Base-by-base conservation (phyloP, 495 filamentous ascomycete genomes). In the Penicillium crystallinum region DNA sequence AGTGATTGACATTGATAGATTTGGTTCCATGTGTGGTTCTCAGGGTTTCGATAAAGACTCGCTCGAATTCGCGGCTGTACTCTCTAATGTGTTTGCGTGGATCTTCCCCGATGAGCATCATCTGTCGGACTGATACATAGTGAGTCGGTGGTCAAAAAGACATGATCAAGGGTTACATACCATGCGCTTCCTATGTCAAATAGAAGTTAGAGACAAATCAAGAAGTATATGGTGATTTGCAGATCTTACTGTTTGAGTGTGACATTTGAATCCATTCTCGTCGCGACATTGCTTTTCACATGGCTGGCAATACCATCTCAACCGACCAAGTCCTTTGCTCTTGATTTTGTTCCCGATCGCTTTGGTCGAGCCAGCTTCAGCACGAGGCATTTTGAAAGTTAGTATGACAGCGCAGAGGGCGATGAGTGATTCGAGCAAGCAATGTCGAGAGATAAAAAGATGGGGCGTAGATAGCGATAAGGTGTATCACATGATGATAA, bases 271-370 rank as follows among this genome's bases (percentile, higher is more conserved):
- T 3, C 77, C 78, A 46, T 80, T 81, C 43, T 76, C 74, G 51
- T 80, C 76, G 35, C 74, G 66, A 65, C 72, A 70, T 46, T 81
- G 75, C n/a, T 66, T 64, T 48, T 76, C 48, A 56, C 76, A 80
- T 30, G 71, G 68, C 49, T 75, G 71, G 49, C 71, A 75, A 68
- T 90, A 96, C 86, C 88, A 97, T 44, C 91, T 78, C 4, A 97
- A 76, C 0, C 91, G 78, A 55, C 90, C 88, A 2, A 96, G 76
- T 35, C 92, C 92, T 72, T 91, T 92, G 56, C 31, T 38, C 44
- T 97, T 97, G 69, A 96, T 81, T 67, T 90, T 86, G 71, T 97
- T 97, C 69, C 77, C 80, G 41, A 97, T 78, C 55, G 88, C 79
- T 63, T 97, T 97, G 4, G 83, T 89, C 25, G 81, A 84, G 21